Evolutionary conservation across 371 early-diverging fungal genomes (phyloP).

Genomic region (Syncephalastrum racemosum): DNA sequence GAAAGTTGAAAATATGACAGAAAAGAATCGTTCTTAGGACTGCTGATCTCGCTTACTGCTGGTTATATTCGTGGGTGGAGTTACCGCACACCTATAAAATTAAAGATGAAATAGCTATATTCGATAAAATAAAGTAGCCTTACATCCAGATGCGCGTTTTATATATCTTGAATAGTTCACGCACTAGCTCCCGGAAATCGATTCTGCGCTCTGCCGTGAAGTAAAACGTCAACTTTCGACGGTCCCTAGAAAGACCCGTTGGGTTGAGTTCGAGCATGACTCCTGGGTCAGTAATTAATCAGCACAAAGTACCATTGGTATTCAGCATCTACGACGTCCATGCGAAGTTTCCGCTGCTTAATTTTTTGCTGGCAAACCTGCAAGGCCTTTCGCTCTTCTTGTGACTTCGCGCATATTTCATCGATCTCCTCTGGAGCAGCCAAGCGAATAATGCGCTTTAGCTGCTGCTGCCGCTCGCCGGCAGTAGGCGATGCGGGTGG

Average conservation of each 20-base stretch:
- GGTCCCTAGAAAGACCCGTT: constrained; percentile 63
- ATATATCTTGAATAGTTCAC: constrained; percentile 97
- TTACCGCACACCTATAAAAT: constrained; percentile 18
- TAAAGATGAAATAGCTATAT: background rate
- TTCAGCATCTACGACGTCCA: constrained; percentile 96
- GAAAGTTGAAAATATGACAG: no score
- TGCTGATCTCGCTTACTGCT: no score
- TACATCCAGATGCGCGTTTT: constrained; percentile 99
- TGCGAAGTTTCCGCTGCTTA: constrained; percentile 81
- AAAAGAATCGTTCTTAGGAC: no score
- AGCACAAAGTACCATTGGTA: constrained; percentile 82
- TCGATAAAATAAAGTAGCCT: background rate
- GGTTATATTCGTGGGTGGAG: constrained; percentile 2
- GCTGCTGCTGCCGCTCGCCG: constrained; percentile 57
- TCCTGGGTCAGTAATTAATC: background rate
- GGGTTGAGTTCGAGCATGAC: background rate
- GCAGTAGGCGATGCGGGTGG: background rate
- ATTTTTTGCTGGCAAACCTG: constrained; percentile 85
- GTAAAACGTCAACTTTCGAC: constrained; percentile 94
- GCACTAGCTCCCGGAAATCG: constrained; percentile 98
- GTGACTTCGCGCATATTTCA: constrained; percentile 66
- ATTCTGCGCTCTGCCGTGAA: constrained; percentile 92
- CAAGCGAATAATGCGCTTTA: constrained; percentile 87
- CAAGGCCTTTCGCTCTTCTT: constrained; percentile 90
- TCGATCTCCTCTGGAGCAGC: constrained; percentile 80